Evolutionary conservation across 1,139 yeast species (phyloP).

Genomic region (Candida tetrigidarum): DNA sequence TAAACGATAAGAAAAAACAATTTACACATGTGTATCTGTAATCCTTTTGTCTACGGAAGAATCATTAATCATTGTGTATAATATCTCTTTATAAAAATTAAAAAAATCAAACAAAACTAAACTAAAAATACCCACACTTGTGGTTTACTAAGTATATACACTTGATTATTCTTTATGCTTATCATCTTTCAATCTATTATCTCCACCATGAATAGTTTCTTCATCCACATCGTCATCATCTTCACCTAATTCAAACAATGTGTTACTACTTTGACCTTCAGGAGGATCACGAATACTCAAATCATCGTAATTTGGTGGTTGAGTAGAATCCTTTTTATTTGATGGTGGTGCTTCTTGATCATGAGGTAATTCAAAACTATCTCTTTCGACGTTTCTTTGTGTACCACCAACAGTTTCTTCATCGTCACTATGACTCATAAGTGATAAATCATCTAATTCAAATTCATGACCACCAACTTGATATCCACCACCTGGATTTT

Average conservation of each 20-base stretch:
- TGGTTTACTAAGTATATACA: neutral
- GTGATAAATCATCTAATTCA: conserved; percentile 74
- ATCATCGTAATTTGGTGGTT: conserved; percentile 17
- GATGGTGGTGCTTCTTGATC: neutral
- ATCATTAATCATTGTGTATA: neutral
- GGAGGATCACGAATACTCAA: conserved; percentile 12
- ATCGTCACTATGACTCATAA: conserved; percentile 56
- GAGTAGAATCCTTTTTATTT: conserved; percentile 21
- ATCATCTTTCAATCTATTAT: conserved; percentile 31
- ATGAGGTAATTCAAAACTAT: conserved; percentile 38
- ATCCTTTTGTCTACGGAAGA: no score
- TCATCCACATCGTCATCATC: conserved; percentile 37
- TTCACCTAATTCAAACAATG: conserved; percentile 44
- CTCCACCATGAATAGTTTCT: conserved; percentile 31
- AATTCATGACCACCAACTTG: conserved; percentile 58
- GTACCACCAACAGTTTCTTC: conserved; percentile 26
- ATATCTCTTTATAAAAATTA: neutral
- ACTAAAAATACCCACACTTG: neutral
- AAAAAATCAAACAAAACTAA: neutral
- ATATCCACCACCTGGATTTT: conserved; percentile 22
- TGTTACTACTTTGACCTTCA: conserved; percentile 22
- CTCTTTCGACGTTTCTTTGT: conserved; percentile 24
- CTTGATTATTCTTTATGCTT: conserved; percentile 12
- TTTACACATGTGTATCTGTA: no score
- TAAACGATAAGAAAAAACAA: no score